A percentile compares a stretch with the other conserved stretches of the same genome.
Evolutionary conservation across 345 rosid species (phyloP).

Genomic region (Gossypium arboreum): DNA sequence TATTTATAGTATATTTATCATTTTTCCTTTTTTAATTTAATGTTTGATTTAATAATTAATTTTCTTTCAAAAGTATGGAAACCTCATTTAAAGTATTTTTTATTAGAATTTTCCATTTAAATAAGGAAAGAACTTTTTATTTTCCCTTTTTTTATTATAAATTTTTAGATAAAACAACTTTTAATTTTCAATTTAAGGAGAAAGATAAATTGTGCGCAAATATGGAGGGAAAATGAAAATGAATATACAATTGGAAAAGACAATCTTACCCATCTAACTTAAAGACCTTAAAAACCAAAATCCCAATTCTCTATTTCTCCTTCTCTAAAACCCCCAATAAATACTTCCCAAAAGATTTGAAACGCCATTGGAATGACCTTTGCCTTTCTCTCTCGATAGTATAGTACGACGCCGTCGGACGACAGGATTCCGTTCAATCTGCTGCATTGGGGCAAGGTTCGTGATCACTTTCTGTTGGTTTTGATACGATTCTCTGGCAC

Average conservation of each 20-base stretch:
- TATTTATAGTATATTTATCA: too few species aligned
- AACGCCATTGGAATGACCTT: not conserved
- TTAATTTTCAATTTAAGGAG: not conserved
- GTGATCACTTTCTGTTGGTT: not conserved
- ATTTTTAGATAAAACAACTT: not conserved
- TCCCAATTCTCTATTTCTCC: not conserved
- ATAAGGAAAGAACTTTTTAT: too few species aligned
- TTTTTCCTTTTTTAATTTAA: too few species aligned
- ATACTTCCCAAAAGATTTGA: not conserved
- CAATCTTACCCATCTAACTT: not conserved
- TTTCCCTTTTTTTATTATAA: too few species aligned
- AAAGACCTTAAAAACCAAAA: not conserved
- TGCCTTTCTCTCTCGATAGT: not conserved
- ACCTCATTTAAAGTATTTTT: too few species aligned
- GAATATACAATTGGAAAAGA: not conserved
- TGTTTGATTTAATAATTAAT: too few species aligned
- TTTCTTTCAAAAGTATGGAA: too few species aligned
- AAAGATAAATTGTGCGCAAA: not conserved
- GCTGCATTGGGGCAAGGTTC: not conserved
- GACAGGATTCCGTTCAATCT: not conserved
- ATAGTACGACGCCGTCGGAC: not conserved
- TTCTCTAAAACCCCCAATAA: not conserved
- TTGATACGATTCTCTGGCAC: not conserved
- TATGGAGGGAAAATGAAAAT: constrained; percentile 16
- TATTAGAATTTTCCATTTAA: too few species aligned